These are phyloP conservation scores for Amanita phalloides DNA, from an alignment of 768 basidiomycete species.

Conservation along the genomic window DNA sequence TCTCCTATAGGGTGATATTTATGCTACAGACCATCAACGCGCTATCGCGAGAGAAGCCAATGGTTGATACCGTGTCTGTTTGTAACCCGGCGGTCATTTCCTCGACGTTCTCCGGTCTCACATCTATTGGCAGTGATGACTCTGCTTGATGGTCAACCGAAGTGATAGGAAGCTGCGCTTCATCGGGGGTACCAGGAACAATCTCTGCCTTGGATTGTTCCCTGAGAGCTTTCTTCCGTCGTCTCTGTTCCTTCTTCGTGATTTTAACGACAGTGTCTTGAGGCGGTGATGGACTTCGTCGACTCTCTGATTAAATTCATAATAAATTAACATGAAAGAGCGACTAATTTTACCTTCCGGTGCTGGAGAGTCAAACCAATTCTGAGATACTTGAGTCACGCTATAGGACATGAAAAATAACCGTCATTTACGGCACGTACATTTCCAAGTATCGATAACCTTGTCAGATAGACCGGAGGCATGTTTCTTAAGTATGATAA, in stretches of 20 bases:
- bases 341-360: slow-evolving; percentile 9
- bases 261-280: not conserved
- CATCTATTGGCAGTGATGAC: not conserved
- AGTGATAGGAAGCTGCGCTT: not conserved
- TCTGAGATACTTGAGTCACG: slow-evolving; percentile 9
- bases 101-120: not conserved
- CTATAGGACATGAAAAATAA: not conserved
- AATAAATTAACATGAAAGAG: not conserved
- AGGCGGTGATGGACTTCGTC: not conserved
- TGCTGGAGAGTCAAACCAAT: slow-evolving; percentile 22
- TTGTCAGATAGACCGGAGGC: slow-evolving; percentile 11
- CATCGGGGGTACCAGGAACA: not conserved
- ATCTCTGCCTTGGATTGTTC: not conserved
- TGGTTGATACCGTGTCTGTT: not conserved
- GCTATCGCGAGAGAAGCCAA: not conserved
- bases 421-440: slow-evolving; percentile 15
- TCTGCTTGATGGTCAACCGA: not conserved
- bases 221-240: not conserved
- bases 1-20: slow-evolving; percentile 7
- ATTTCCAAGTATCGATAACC: slow-evolving; percentile 28
- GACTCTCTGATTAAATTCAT: not conserved
- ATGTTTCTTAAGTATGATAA: slow-evolving; percentile 25
- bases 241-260: slow-evolving; percentile 3
- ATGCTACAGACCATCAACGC: not conserved
- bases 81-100: slow-evolving; percentile 1